Conservation (phyloP, 2,329 filamentous ascomycete genomes). For the Aspergillus fumigatus region DNA sequence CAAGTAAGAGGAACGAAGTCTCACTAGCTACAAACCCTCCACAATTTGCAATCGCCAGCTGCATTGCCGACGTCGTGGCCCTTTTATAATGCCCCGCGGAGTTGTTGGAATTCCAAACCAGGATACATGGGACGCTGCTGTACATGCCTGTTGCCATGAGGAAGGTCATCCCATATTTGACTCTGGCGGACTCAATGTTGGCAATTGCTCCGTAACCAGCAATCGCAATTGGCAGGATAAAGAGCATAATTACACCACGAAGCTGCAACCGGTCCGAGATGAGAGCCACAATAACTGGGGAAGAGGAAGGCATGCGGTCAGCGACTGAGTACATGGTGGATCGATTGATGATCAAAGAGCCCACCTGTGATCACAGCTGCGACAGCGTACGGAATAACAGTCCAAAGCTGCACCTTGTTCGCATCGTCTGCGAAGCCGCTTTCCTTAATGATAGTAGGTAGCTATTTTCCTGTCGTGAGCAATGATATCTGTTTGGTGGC, state of each 20-base stretch:
- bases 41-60: conserved; percentile 63
- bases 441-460: conserved; percentile 62
- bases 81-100: conserved; percentile 66
- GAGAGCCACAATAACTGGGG: conserved; percentile 41
- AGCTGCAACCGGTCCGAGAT: conserved; percentile 58
- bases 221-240: conserved; percentile 60
- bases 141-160: conserved; percentile 64
- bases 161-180: conserved; percentile 63
- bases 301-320: not conserved
- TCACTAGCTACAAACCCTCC: conserved; percentile 62
- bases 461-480: conserved; percentile 26
- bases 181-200: conserved; percentile 47
- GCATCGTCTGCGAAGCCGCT: conserved; percentile 51
- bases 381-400: conserved; percentile 60
- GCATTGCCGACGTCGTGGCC: conserved; percentile 61
- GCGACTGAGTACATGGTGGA: not conserved
- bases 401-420: conserved; percentile 59
- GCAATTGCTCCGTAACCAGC: conserved; percentile 62
- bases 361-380: conserved; percentile 53
- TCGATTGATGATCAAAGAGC: conserved; percentile 5
- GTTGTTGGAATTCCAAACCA: conserved; percentile 66
- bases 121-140: conserved; percentile 56
- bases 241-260: conserved; percentile 59
- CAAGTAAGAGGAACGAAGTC: conserved; percentile 10
- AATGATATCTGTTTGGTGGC: not conserved